Evolutionary conservation across 2,329 filamentous ascomycete species (phyloP), one percentile per base, ranked within the genome.

Genomic region (Lasiodiplodia sp.): DNA sequence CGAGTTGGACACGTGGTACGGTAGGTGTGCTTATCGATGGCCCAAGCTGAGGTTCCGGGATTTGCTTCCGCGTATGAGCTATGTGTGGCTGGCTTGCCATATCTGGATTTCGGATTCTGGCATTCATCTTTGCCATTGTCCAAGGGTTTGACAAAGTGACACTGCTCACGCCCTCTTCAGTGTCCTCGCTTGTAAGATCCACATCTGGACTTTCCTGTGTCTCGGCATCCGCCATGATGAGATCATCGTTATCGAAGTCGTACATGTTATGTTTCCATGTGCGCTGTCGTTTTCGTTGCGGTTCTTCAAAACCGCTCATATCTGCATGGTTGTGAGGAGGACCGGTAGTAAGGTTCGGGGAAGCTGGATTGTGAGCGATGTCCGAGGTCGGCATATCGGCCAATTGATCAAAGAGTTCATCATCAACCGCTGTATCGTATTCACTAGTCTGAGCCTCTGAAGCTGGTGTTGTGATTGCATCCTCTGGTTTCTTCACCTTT

Each of bases 61-160:
- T 69, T 12, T 71, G 73, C 63, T 75, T 78, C 25, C 74, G 51
- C 1, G 69, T 64, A 18, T 79, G 28, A 38, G 21, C n/a, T 5
- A 21, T 21, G 5, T 31, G 14, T 21, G 49, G 18, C 18, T 44
- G 14, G 18, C 2, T 31, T 16, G 66, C 1, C 2, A 23, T 2
- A 34, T 21, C 12, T 10, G 21, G 40, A 8, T 34, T 55, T 4
- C 23, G 37, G 23, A 53, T 37, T 18, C 23, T 62, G 8, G 66
- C 67, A 56, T 85, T 84, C 77, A 86, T 80, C 69, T 81, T 84
- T 28, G 84, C 83, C 53, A 84, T 78, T 0, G 81, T 81, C 83
- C 83, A 86, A 1, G 84, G 84, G 69, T 86, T 86, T 1, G 79
- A 82, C 4, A 82, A 66, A 52, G 38, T 57, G 25, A 68, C 14